These are phyloP conservation scores for Candida sp. DNA, from an alignment of 1,139 yeast species.

Conservation along the genomic window DNA sequence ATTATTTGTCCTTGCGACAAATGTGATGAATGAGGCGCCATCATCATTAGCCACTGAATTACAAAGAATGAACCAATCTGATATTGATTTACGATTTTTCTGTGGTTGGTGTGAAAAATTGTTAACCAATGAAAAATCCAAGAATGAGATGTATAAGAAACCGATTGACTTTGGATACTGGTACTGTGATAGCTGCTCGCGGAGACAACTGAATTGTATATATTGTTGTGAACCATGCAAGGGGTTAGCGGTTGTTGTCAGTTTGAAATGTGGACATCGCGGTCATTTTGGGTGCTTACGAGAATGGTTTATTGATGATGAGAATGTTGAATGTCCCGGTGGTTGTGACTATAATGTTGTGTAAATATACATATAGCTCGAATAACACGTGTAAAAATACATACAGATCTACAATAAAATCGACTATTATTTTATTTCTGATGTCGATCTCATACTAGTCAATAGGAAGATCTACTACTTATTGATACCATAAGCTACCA, in stretches of 20 bases:
- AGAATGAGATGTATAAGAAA: conserved; percentile 22
- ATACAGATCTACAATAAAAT: too few species aligned
- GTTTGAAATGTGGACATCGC: conserved; percentile 78
- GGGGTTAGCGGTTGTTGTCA: conserved; percentile 65
- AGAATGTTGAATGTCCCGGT: conserved; percentile 74
- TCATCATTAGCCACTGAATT: conserved; percentile 33
- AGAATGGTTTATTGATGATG: conserved; percentile 70
- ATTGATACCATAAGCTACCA: too few species aligned
- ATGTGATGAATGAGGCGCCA: conserved; percentile 50
- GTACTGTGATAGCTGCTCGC: conserved; percentile 77
- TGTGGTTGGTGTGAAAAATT: conserved; percentile 69
- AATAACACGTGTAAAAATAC: too few species aligned
- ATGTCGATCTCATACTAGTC: too few species aligned
- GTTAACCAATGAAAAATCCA: conserved; percentile 63
- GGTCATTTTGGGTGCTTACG: conserved; percentile 82
- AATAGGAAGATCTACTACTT: too few species aligned
- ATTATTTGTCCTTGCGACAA: conserved; percentile 57
- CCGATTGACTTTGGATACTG: conserved; percentile 58
- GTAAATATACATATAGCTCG: too few species aligned
- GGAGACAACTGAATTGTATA: conserved; percentile 65
- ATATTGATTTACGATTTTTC: conserved; percentile 52
- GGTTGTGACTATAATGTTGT: conserved; percentile 47
- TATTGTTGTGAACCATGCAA: conserved; percentile 77
- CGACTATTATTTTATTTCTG: too few species aligned
- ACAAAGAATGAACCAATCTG: conserved; percentile 44